A percentile compares a stretch with the other conserved stretches of the same genome.
Conservation (phyloP, 768 basidiomycete species). For the Agaricus sinodeliciosus region DNA sequence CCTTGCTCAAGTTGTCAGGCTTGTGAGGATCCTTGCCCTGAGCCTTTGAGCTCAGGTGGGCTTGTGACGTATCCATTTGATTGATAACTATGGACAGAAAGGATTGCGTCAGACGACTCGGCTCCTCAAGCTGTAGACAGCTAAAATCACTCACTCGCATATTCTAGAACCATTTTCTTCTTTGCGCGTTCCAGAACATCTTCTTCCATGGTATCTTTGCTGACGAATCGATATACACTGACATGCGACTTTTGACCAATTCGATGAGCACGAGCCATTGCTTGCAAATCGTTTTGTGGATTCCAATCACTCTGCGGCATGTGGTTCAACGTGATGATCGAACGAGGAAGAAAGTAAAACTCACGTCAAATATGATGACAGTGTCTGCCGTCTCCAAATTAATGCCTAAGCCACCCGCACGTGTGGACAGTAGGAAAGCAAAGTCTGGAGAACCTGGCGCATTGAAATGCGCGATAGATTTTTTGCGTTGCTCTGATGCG, state of each 20-base stretch:
- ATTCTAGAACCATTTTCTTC: conserved; percentile 99
- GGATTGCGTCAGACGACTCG: conserved; percentile 1
- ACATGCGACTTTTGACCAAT: conserved; percentile 99
- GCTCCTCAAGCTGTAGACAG: background rate
- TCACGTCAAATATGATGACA: conserved; percentile 96
- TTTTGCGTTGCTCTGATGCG: conserved; percentile 87
- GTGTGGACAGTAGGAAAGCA: conserved; percentile 92
- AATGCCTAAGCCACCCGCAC: conserved; percentile 96
- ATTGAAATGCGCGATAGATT: conserved; percentile 96
- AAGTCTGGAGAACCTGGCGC: conserved; percentile 90
- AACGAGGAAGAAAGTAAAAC: conserved; percentile 22
- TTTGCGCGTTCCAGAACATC: conserved; percentile 96
- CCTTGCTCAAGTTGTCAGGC: conserved; percentile 85
- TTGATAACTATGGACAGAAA: conserved; percentile 73
- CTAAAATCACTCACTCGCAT: conserved; percentile 75
- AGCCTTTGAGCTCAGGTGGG: conserved; percentile 83
- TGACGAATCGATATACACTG: conserved; percentile 96
- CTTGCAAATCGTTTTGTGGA: conserved; percentile 97
- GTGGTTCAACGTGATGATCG: conserved; percentile 6
- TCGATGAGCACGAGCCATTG: conserved; percentile 98
- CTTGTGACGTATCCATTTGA: conserved; percentile 99
- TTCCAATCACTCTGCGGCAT: conserved; percentile 87
- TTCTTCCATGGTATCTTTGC: conserved; percentile 99
- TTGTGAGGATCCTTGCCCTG: conserved; percentile 62
- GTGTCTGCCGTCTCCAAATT: conserved; percentile 99